A percentile compares a stretch with the other conserved stretches of the same genome.
These are phyloP conservation scores for Kappamyces sp. DNA, from an alignment of 192 early-diverging fungal species.

Conservation along the genomic window DNA sequence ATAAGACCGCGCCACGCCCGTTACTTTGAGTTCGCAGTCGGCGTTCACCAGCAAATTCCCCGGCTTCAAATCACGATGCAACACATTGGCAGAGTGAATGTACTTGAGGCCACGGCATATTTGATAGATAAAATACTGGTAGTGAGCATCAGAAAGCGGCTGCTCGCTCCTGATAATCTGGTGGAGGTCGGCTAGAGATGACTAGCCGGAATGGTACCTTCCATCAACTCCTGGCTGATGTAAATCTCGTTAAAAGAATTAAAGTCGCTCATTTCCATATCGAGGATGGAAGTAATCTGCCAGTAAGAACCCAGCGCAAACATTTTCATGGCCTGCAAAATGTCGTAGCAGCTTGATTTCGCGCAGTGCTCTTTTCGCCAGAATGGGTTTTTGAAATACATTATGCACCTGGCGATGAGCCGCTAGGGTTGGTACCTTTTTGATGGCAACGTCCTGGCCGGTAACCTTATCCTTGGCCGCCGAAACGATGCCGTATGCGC, in stretches of 20 bases:
- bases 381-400: slow-evolving; percentile 60
- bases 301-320: slow-evolving; percentile 11
- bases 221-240: slow-evolving; percentile 67
- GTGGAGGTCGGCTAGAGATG: slow-evolving; percentile 64
- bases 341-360: slow-evolving; percentile 68
- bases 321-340: slow-evolving; percentile 70
- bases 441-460: slow-evolving; percentile 55
- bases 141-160: slow-evolving; percentile 76
- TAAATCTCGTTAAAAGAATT: slow-evolving; percentile 43
- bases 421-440: slow-evolving; percentile 42
- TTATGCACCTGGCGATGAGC: slow-evolving; percentile 15
- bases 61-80: slow-evolving; percentile 96
- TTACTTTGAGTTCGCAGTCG: slow-evolving; percentile 86
- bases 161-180: slow-evolving; percentile 81
- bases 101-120: slow-evolving; percentile 83
- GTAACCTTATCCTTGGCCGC: slow-evolving; percentile 19
- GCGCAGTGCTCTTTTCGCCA: slow-evolving; percentile 64
- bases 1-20: not conserved
- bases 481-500: slow-evolving; percentile 87
- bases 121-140: slow-evolving; percentile 89
- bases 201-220: slow-evolving; percentile 18
- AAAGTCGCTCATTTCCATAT: slow-evolving; percentile 64
- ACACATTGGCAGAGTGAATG: slow-evolving; percentile 87
- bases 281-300: slow-evolving; percentile 53
- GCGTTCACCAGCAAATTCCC: slow-evolving; percentile 94